Evolutionary conservation across 2,329 filamentous ascomycete genomes (phyloP).

Genomic region (Exophiala calicioides): DNA sequence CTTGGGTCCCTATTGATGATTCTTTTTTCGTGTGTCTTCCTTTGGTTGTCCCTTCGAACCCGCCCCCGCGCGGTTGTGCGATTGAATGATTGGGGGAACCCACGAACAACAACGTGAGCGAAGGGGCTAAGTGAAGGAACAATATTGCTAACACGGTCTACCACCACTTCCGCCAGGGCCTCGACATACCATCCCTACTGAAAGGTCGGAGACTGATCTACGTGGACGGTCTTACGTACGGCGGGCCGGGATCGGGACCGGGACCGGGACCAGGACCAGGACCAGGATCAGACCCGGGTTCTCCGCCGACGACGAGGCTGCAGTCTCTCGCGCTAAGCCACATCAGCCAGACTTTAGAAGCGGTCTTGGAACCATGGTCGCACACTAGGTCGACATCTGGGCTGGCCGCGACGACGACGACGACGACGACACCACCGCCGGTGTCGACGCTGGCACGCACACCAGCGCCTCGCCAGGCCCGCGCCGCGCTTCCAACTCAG

Average conservation of each 20-base stretch:
- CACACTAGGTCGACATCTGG: constrained; percentile 3
- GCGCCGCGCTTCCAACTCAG: neutral
- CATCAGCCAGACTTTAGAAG: constrained; percentile 12
- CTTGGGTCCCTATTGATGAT: too few relatives aligned
- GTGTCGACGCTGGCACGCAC: constrained; percentile 1
- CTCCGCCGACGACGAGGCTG: constrained; percentile 13
- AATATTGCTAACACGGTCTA: too few relatives aligned
- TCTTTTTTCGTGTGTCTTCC: neutral
- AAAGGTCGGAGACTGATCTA: constrained; percentile 66
- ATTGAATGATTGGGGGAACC: too few relatives aligned
- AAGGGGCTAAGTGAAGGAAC: too few relatives aligned
- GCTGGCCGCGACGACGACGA: constrained; percentile 4
- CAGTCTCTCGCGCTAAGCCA: constrained; percentile 20
- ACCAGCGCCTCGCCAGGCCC: constrained; percentile 5
- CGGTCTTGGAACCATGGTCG: constrained; percentile 9
- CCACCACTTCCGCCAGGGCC: constrained; percentile 30
- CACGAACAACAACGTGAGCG: too few relatives aligned
- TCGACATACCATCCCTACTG: constrained; percentile 41
- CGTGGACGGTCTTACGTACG: constrained; percentile 70
- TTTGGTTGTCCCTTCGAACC: too few relatives aligned
- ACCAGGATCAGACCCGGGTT: neutral
- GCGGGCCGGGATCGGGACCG: constrained; percentile 15
- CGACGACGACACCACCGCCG: neutral
- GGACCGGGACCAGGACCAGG: neutral
- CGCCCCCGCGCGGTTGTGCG: too few relatives aligned